Percentiles rank a stretch among this genome's conserved stretches.
Evolutionary conservation across 2,329 filamentous ascomycete genomes (phyloP).

Genomic region (Didymellaceae sp.): DNA sequence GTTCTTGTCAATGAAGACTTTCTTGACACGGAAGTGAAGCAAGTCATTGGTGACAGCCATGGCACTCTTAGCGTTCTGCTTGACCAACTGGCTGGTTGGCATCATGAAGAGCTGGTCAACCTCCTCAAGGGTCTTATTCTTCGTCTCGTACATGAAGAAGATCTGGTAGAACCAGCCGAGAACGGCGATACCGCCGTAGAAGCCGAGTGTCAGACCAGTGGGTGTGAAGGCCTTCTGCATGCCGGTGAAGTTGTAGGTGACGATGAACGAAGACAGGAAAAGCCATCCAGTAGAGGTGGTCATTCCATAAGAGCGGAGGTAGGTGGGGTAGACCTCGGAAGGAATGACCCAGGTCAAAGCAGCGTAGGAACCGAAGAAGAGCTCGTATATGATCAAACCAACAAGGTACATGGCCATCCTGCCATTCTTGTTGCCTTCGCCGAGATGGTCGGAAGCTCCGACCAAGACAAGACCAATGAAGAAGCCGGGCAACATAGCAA

Average conservation of each 20-base stretch:
- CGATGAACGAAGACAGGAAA: constrained; percentile 74
- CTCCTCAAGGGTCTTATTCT: constrained; percentile 72
- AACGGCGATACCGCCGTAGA: constrained; percentile 76
- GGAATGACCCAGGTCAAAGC: constrained; percentile 54
- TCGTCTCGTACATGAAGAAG: constrained; percentile 78
- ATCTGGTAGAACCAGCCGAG: constrained; percentile 75
- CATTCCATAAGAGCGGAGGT: constrained; percentile 76
- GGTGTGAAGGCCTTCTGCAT: constrained; percentile 73
- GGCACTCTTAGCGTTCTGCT: constrained; percentile 51
- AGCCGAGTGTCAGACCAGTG: constrained; percentile 71
- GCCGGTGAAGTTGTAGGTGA: constrained; percentile 75
- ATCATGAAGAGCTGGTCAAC: constrained; percentile 71
- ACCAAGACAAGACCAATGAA: constrained; percentile 73
- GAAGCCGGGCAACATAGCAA: constrained; percentile 73
- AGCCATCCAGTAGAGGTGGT: constrained; percentile 71
- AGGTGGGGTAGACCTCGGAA: constrained; percentile 74
- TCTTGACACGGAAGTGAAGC: constrained; percentile 52
- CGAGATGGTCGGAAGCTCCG: constrained; percentile 67
- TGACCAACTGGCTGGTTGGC: constrained; percentile 68
- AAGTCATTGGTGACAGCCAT: constrained; percentile 55
- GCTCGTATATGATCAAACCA: constrained; percentile 61
- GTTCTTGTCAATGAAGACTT: constrained; percentile 55
- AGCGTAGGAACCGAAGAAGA: constrained; percentile 48
- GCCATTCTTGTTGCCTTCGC: constrained; percentile 50
- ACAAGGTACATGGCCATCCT: constrained; percentile 67